Evolutionary conservation across 257 asterid species (phyloP).

Genomic region (Gentiana macrophylla): DNA sequence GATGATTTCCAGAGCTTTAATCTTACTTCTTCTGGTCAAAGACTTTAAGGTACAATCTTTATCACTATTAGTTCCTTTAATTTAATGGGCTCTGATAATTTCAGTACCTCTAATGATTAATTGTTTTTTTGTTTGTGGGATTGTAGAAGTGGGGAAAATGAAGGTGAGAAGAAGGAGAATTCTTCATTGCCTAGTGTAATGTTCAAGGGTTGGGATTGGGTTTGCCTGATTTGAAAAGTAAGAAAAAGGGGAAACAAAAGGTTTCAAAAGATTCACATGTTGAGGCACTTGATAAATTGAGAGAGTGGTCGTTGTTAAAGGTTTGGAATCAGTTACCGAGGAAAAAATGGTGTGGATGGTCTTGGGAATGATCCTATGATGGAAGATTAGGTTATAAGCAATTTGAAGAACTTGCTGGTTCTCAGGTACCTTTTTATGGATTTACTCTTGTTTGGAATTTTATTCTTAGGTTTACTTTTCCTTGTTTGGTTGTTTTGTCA

Average conservation of each 20-base stretch:
- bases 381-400: conserved; percentile 93
- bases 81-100: conserved; percentile 5
- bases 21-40: conserved; percentile 41
- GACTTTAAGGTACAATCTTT: conserved; percentile 45
- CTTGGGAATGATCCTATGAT: conserved; percentile 70
- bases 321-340: conserved; percentile 64
- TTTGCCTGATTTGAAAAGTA: conserved; percentile 79
- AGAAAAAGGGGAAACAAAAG: conserved; percentile 84
- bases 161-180: conserved; percentile 35
- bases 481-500: neutral
- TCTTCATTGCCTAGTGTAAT: conserved; percentile 24
- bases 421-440: conserved; percentile 45
- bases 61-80: neutral
- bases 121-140: conserved; percentile 4
- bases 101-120: neutral
- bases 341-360: conserved; percentile 33
- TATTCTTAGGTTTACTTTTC: neutral
- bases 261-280: conserved; percentile 58
- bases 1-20: conserved; percentile 97
- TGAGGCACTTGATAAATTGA: conserved; percentile 94
- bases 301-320: conserved; percentile 93
- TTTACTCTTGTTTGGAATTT: conserved; percentile 2
- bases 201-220: conserved; percentile 93
- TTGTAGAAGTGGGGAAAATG: conserved; percentile 36
- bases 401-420: conserved; percentile 92